Evolutionary conservation across 163 green algal species (phyloP), one percentile per base, ranked within the genome.

Genomic region (Scenedesmus sp.): DNA sequence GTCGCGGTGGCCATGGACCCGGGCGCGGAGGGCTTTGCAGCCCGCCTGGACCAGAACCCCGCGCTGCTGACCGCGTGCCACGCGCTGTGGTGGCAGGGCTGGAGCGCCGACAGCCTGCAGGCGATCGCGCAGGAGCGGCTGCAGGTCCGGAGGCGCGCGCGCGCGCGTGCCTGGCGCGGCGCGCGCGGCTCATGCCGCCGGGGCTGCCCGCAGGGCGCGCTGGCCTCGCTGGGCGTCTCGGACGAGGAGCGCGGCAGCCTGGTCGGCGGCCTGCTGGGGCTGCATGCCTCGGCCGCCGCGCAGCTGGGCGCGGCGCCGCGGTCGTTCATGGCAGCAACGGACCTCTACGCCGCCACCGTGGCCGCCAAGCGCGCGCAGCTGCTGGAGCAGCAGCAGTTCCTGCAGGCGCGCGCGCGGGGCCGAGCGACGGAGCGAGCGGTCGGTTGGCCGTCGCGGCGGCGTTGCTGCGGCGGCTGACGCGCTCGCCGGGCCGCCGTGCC

Each of bases 1-100:
- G 83, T 96, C 20, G 84, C 83, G n/a, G 77, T 96, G 24, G 89
- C 73, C 78, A 88, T 96, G 83, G 85, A 95, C 76, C 91, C 83
- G 4, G 65, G 82, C 58, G 77, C 79, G 57, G 80, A 87, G 20
- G 36, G 81, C 14, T 95, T 90, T 80, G 70, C 72, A 1, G 1
- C 45, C 20, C 83, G 87, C 42, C 87, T 86, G 42, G 83, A 92
- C 53, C 82, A 83, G 36, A 94, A 94, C 66, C 92, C 92, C 14
- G 91, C 92, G 14, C 87, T 97, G 3, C 77, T 94, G 28, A 93
- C 73, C 18, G 78, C 85, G 70, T 94, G 89, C 62, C 78, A 62
- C 50, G 75, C 95, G 45, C 81, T 92, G 66, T 94, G 89, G 88
- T 76, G 91, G 48, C 82, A 89, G 36, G 54, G 67, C 2, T 96